Percentiles rank a stretch among this genome's conserved stretches.
Conservation (phyloP, 2,329 filamentous ascomycete species). For the Exophiala mesophila region DNA sequence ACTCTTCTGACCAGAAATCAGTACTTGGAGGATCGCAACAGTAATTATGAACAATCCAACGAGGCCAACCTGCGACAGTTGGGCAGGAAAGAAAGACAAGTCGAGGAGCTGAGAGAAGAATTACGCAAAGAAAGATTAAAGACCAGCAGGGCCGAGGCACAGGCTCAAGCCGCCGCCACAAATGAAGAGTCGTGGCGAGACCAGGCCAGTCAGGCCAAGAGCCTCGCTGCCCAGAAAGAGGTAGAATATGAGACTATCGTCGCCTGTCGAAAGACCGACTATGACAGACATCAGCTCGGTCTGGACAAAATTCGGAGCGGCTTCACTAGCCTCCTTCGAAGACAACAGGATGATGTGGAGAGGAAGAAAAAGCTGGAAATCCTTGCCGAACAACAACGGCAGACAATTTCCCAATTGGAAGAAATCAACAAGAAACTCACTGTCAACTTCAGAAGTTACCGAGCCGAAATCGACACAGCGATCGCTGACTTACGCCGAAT, state of each 20-base stretch:
- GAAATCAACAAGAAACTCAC: constrained; percentile 39
- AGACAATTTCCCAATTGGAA: constrained; percentile 38
- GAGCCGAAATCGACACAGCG: constrained; percentile 37
- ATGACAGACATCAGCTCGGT: constrained; percentile 36
- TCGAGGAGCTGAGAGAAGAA: constrained; percentile 40
- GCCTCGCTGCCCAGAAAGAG: constrained; percentile 26
- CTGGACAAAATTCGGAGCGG: constrained; percentile 36
- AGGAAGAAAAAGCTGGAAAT: constrained; percentile 40
- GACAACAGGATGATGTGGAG: constrained; percentile 35
- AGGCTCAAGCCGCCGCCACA: constrained; percentile 28
- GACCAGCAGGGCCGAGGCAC: constrained; percentile 38
- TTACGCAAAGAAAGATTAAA: constrained; percentile 39
- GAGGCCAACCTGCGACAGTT: constrained; percentile 45
- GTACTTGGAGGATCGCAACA: constrained; percentile 42
- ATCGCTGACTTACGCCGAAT: constrained; percentile 29
- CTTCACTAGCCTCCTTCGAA: constrained; percentile 31
- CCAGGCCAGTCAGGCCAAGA: constrained; percentile 28
- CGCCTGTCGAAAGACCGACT: constrained; percentile 37
- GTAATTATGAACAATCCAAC: constrained; percentile 43
- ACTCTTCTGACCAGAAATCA: constrained; percentile 41
- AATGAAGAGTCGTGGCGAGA: constrained; percentile 27
- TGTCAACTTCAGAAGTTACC: constrained; percentile 39
- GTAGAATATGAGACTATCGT: constrained; percentile 41
- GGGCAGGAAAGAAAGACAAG: constrained; percentile 44
- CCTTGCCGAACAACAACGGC: constrained; percentile 43